phyloP scores from a whole-genome alignment of 257 asterid genomes.

The Echites panduratus region DNA sequence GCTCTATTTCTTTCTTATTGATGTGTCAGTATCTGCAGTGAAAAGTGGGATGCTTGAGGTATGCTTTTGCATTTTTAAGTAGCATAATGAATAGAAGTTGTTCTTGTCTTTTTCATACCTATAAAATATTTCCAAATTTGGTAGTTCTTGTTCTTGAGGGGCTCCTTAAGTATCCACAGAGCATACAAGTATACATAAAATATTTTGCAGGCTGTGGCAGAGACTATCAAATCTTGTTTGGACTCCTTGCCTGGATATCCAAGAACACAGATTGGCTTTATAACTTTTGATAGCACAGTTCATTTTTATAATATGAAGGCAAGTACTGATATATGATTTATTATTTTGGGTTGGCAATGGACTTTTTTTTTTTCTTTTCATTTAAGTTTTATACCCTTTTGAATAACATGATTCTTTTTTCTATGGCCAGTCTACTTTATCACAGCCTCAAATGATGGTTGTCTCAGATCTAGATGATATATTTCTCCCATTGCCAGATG shows the following conservation, averaged over 20 bases:
- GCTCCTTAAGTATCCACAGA: background rate
- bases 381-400: constrained; percentile 2
- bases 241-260: constrained; percentile 88
- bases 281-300: constrained; percentile 89
- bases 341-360: background rate
- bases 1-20: constrained; percentile 77
- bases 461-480: constrained; percentile 31
- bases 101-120: background rate
- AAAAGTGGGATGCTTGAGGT: constrained; percentile 96
- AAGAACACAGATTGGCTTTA: constrained; percentile 93
- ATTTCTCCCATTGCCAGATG: constrained; percentile 58
- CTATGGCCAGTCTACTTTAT: constrained; percentile 23
- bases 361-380: background rate
- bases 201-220: constrained; percentile 71
- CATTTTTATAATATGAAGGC: constrained; percentile 98
- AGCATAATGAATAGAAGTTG: background rate
- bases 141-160: background rate
- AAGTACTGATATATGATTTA: constrained; percentile 15
- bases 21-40: constrained; percentile 83
- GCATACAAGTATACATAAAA: background rate
- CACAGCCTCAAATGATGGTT: constrained; percentile 34
- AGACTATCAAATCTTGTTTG: constrained; percentile 83
- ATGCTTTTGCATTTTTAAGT: constrained; percentile 16
- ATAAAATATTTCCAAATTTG: background rate
- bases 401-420: constrained; percentile 30